These are phyloP conservation scores for Mortierella sp. DNA, from an alignment of 371 early-diverging fungal genomes.

Conservation along the genomic window DNA sequence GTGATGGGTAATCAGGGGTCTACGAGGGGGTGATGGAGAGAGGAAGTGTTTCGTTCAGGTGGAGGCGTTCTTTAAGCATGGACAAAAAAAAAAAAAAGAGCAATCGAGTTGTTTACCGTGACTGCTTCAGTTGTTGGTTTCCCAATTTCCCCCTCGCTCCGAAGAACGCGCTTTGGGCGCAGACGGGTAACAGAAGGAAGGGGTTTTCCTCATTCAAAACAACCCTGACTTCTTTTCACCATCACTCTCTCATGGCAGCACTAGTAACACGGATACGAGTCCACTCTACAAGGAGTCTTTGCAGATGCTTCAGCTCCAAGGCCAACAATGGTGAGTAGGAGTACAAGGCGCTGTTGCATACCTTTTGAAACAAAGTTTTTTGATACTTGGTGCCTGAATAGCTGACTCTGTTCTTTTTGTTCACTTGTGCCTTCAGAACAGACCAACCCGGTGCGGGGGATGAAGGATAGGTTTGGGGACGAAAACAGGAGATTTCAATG, in stretches of 20 bases:
- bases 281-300: conserved; percentile 13
- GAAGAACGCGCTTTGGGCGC: conserved; percentile 15
- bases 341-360: neutral
- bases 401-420: neutral
- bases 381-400: neutral
- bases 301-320: conserved; percentile 35
- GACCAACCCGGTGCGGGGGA: conserved; percentile 63
- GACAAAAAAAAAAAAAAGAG: conserved; percentile 25
- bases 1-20: conserved; percentile 2
- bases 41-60: neutral
- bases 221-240: too few relatives aligned
- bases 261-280: conserved; percentile 17
- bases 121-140: conserved; percentile 10
- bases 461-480: conserved; percentile 65
- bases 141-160: neutral
- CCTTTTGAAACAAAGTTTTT: neutral
- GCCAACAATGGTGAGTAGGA: conserved; percentile 16
- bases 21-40: neutral
- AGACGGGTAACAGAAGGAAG: neutral
- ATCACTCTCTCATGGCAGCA: conserved; percentile 13
- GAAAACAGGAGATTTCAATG: conserved; percentile 57
- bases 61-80: conserved; percentile 1
- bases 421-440: conserved; percentile 22
- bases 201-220: neutral
- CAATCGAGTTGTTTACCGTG: conserved; percentile 21